A percentile compares a stretch with the other conserved stretches of the same genome.
phyloP scores from a whole-genome alignment of 805 yeast genomes.

The Monosporozyma unispora region DNA sequence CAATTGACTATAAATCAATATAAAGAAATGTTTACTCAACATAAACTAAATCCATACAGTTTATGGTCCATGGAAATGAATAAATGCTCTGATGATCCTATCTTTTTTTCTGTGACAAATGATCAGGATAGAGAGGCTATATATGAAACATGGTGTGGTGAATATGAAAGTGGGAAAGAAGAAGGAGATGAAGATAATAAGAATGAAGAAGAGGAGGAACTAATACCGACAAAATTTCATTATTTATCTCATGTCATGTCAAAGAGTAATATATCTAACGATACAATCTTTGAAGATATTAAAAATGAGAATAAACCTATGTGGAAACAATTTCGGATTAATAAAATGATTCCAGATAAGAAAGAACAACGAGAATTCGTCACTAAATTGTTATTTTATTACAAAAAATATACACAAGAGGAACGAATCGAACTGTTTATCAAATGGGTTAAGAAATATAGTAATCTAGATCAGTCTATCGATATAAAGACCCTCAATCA shows the following conservation, averaged over 20 bases:
- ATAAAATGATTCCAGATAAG: slow-evolving; percentile 13
- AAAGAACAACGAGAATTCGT: slow-evolving; percentile 19
- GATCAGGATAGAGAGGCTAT: slow-evolving; percentile 31
- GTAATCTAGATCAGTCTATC: neutral
- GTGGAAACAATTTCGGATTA: slow-evolving; percentile 20
- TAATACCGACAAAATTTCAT: slow-evolving; percentile 26
- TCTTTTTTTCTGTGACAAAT: slow-evolving; percentile 31
- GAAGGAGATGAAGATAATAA: slow-evolving; percentile 6
- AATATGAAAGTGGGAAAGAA: slow-evolving; percentile 6
- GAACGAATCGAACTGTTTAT: slow-evolving; percentile 15
- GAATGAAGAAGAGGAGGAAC: slow-evolving; percentile 10
- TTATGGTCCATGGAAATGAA: slow-evolving; percentile 41
- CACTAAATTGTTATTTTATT: slow-evolving; percentile 22
- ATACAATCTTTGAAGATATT: slow-evolving; percentile 23
- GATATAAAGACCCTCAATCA: neutral
- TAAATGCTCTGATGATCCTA: slow-evolving; percentile 35
- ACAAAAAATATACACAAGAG: slow-evolving; percentile 16
- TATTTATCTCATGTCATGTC: slow-evolving; percentile 27
- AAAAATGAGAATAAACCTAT: slow-evolving; percentile 15
- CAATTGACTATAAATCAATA: slow-evolving; percentile 22
- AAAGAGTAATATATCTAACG: slow-evolving; percentile 13
- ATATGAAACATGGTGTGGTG: slow-evolving; percentile 40
- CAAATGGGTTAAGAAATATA: neutral
- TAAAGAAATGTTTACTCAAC: slow-evolving; percentile 28
- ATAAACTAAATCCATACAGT: slow-evolving; percentile 35